Percentiles rank a stretch among this genome's conserved stretches.
These are phyloP conservation scores for Eucommia ulmoides DNA, from an alignment of 257 asterid genomes.

Conservation along the genomic window DNA sequence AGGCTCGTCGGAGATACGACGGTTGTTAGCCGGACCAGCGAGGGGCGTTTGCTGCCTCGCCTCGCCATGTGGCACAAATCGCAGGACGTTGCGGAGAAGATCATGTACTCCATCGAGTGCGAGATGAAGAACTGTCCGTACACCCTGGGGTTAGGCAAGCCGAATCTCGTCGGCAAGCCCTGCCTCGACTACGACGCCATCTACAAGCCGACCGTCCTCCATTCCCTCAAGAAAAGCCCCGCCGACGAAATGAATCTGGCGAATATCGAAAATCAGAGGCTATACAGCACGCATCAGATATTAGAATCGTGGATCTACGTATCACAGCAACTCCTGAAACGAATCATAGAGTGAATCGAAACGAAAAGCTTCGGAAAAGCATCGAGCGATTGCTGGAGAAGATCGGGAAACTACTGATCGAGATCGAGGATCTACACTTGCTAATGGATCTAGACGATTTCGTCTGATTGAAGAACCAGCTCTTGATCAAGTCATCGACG, in stretches of 20 bases:
- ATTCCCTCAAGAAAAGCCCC: constrained; percentile 35
- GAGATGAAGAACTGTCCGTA: constrained; percentile 64
- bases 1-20: constrained; percentile 47
- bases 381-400: constrained; percentile 53
- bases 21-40: constrained; percentile 69
- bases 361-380: constrained; percentile 26
- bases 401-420: constrained; percentile 40
- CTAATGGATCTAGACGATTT: constrained; percentile 88
- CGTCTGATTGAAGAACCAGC: constrained; percentile 53
- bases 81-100: constrained; percentile 49
- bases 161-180: constrained; percentile 74
- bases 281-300: constrained; percentile 56
- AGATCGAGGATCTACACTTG: constrained; percentile 59
- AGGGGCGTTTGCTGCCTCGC: constrained; percentile 58
- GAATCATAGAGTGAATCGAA: constrained; percentile 35
- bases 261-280: constrained; percentile 49
- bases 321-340: constrained; percentile 30
- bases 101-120: constrained; percentile 55
- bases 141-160: constrained; percentile 88
- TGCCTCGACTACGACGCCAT: constrained; percentile 62
- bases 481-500: constrained; percentile 42
- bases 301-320: constrained; percentile 68
- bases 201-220: constrained; percentile 69
- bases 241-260: constrained; percentile 20
- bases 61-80: constrained; percentile 58